Evolutionary conservation across 1,139 yeast species (phyloP).

Genomic region (Arxiozyma telluris): DNA sequence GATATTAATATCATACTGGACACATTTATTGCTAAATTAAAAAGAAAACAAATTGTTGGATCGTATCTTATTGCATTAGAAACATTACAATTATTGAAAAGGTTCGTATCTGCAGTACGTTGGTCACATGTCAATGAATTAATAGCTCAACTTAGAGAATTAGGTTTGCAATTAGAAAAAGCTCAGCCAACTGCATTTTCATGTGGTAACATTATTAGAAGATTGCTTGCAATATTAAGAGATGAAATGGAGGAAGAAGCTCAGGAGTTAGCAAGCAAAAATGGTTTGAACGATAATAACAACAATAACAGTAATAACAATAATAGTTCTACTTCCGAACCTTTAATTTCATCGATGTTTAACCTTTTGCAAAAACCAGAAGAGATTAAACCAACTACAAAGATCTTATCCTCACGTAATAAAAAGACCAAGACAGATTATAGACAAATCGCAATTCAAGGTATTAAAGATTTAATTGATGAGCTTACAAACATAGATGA

Average conservation of each 20-base stretch:
- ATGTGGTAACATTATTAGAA: slow-evolving; percentile 83
- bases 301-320: slow-evolving; percentile 19
- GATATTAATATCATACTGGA: slow-evolving; percentile 33
- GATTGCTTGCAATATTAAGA: slow-evolving; percentile 79
- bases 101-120: slow-evolving; percentile 82
- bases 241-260: slow-evolving; percentile 66
- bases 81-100: slow-evolving; percentile 76
- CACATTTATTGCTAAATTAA: slow-evolving; percentile 33
- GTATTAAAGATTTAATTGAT: slow-evolving; percentile 85
- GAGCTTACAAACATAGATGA: slow-evolving; percentile 87
- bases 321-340: slow-evolving; percentile 34
- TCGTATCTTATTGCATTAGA: slow-evolving; percentile 76
- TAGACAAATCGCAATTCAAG: slow-evolving; percentile 85
- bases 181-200: slow-evolving; percentile 77
- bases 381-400: slow-evolving; percentile 15
- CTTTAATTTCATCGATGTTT: slow-evolving; percentile 81
- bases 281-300: slow-evolving; percentile 16
- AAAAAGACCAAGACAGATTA: slow-evolving; percentile 43
- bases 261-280: slow-evolving; percentile 10
- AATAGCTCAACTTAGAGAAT: slow-evolving; percentile 56
- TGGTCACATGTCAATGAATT: slow-evolving; percentile 76
- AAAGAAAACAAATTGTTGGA: slow-evolving; percentile 28
- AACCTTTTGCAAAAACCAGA: slow-evolving; percentile 59
- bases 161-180: slow-evolving; percentile 49
- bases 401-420: slow-evolving; percentile 20